A percentile compares a stretch with the other conserved stretches of the same genome.
These are phyloP conservation scores for Fraxinus latifolia DNA, from an alignment of 305 asterid species.

Conservation along the genomic window DNA sequence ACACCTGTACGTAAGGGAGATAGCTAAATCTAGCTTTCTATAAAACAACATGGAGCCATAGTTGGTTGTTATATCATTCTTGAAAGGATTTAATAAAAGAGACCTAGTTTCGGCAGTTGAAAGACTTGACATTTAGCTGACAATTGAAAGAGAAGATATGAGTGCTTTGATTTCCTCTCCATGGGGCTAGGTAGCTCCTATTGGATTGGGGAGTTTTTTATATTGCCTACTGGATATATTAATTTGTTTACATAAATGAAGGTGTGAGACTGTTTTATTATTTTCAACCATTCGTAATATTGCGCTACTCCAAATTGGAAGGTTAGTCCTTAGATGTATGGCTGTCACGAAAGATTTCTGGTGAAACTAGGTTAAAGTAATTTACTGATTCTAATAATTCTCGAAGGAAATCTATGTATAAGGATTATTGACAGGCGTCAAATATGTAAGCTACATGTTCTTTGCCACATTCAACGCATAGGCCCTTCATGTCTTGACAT, in stretches of 20 bases:
- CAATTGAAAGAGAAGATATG: background rate
- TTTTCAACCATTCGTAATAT: background rate
- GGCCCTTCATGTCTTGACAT: background rate
- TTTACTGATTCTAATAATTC: background rate
- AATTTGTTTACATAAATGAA: background rate
- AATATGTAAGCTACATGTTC: background rate
- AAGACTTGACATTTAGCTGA: background rate
- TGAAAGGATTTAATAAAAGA: background rate
- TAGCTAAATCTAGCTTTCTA: background rate
- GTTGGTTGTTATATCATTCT: background rate
- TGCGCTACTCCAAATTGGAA: background rate
- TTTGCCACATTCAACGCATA: background rate
- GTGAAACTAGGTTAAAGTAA: background rate
- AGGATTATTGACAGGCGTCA: background rate
- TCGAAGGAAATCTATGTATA: background rate
- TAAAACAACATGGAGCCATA: background rate
- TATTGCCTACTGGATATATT: background rate
- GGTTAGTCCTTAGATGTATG: background rate
- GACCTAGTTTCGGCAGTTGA: background rate
- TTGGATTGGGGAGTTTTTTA: background rate
- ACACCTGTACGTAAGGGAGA: background rate
- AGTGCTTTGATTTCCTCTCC: background rate
- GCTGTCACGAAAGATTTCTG: background rate
- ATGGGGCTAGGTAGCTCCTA: background rate
- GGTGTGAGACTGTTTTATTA: background rate